Conservation (phyloP, 2,329 filamentous ascomycete species). For the Ophiostoma tasmaniense region DNA sequence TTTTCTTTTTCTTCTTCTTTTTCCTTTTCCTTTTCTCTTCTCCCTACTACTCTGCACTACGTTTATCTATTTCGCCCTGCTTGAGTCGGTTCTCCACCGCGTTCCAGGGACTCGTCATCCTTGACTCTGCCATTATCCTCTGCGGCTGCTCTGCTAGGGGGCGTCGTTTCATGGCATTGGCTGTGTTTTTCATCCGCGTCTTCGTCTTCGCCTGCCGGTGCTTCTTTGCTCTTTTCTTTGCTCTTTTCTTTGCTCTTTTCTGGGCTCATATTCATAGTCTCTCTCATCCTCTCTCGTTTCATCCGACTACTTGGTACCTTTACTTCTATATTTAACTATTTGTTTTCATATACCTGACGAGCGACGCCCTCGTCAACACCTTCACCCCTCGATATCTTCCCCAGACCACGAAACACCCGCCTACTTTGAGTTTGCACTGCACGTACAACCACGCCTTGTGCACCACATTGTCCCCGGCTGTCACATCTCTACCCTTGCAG, state of each 20-base stretch:
- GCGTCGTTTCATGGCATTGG: background rate
- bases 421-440: background rate
- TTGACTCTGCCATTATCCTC: background rate
- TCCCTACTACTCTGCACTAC: background rate
- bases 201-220: background rate
- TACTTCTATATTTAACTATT: background rate
- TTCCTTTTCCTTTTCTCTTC: background rate
- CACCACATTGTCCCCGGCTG: background rate
- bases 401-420: background rate
- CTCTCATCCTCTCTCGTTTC: background rate
- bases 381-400: background rate
- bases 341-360: too few species aligned
- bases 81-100: background rate
- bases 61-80: background rate
- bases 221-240: background rate
- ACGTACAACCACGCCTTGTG: background rate
- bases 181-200: background rate
- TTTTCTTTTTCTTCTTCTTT: background rate
- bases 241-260: background rate
- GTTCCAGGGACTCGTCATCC: conserved; percentile 1
- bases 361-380: too few species aligned
- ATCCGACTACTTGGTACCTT: background rate
- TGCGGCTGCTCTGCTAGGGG: background rate
- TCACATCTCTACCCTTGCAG: background rate
- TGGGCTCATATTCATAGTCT: background rate